These are phyloP conservation scores for Harrya chromipes DNA, from an alignment of 768 basidiomycete genomes.

Conservation along the genomic window DNA sequence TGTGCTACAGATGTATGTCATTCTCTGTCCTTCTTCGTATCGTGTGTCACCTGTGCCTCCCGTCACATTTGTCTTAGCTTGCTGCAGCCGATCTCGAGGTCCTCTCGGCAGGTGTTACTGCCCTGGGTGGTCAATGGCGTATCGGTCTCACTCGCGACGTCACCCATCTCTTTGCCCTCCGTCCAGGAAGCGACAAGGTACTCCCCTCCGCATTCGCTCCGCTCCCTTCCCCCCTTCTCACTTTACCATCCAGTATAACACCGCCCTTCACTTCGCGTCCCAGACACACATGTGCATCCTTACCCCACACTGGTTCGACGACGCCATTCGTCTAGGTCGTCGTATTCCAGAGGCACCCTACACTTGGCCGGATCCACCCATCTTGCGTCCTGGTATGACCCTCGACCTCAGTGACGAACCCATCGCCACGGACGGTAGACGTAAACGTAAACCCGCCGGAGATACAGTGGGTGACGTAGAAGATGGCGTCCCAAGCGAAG, in stretches of 20 bases:
- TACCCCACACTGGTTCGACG: conserved; percentile 94
- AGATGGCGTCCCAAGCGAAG: conserved; percentile 11
- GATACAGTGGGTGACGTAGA: conserved; percentile 19
- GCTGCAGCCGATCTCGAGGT: conserved; percentile 65
- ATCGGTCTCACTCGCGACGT: conserved; percentile 75
- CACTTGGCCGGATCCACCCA: conserved; percentile 69
- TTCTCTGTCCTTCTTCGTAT: background rate
- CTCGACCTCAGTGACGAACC: conserved; percentile 15
- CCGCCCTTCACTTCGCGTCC: conserved; percentile 55
- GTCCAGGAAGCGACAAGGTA: conserved; percentile 44
- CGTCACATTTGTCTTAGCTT: conserved; percentile 37
- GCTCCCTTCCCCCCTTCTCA: background rate
- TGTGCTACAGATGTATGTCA: conserved; percentile 61
- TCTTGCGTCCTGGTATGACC: conserved; percentile 35
- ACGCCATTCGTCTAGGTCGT: conserved; percentile 58
- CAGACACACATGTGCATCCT: conserved; percentile 62
- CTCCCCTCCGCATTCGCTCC: background rate
- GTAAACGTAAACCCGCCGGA: conserved; percentile 24
- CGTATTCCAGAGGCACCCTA: conserved; percentile 53
- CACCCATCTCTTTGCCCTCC: conserved; percentile 78
- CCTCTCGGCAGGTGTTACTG: conserved; percentile 66
- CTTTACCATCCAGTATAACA: conserved; percentile 34
- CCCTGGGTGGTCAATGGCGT: conserved; percentile 82
- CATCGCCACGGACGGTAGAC: conserved; percentile 16
- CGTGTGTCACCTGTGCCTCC: background rate